Base-by-base conservation (phyloP, 106 monocot species). In the Ottelia alismoides region DNA sequence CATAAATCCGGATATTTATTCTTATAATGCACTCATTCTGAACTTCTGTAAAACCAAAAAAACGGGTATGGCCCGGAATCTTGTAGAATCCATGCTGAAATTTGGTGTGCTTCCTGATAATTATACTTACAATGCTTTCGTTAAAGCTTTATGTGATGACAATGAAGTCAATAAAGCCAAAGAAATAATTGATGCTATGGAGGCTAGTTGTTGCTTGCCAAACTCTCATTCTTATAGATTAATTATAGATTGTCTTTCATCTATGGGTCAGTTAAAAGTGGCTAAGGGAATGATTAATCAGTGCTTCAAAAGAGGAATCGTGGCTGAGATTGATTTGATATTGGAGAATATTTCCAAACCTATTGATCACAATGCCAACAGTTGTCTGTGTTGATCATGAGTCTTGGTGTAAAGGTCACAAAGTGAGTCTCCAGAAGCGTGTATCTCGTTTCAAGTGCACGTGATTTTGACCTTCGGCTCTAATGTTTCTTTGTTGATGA, bases 71-170 rank as follows among this genome's bases (percentile, higher is more conserved):
- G 88, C 88, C 28, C 71, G 44, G 17, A 76, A 76, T 61, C 49
- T 94, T 60, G 84, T 88, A 46, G 11, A 81, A 74, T 73, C 75
- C 10, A 94, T 94, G 88, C 43, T 85, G 71, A 78, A 60, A 69
- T 81, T 81, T 71, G 94, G 84, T 57, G 62, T 81, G 18, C 30
- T 31, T 65, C 94, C 84, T 24, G 88, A 94, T 51, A 61, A 22
- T 24, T 81, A 78, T 63, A 94, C 94, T 14, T 78, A 81, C 50
- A 78, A 84, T 81, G 57, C 73, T 67, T 69, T 88, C 27, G 71
- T 81, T 18, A 64, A 70, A 78, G 64, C 71, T 64, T 75, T 88
- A 55, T 88, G 80, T 60, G 57, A 76, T 58, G 70, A 30, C 32
- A 22, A 52, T 24, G 73, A 55, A 69, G 46, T 82, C 30, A 72